phyloP scores from a whole-genome alignment of 2,329 filamentous ascomycete species.

The Hirsutella minnesotensis region DNA sequence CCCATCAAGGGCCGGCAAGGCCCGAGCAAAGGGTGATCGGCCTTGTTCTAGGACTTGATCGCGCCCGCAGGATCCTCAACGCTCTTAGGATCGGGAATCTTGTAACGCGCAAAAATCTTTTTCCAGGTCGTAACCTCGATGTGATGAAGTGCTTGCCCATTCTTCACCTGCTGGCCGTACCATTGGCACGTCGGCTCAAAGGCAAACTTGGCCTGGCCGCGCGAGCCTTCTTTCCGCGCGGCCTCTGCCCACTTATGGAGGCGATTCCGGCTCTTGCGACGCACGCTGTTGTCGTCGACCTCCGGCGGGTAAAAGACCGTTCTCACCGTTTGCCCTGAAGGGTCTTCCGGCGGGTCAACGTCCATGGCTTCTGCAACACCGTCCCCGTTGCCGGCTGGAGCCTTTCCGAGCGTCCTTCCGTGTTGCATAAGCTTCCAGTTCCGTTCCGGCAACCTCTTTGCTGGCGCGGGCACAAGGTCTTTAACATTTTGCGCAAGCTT shows the following conservation, averaged over 20 bases:
- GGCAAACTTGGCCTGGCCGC: constrained; percentile 16
- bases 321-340: constrained; percentile 11
- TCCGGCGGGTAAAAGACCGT: constrained; percentile 37
- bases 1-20: too few relatives aligned
- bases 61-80: not conserved
- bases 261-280: constrained; percentile 28
- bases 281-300: constrained; percentile 7
- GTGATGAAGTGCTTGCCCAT: constrained; percentile 38
- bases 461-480: constrained; percentile 22
- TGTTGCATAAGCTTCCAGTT: constrained; percentile 28
- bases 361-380: constrained; percentile 8
- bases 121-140: constrained; percentile 33
- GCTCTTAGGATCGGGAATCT: constrained; percentile 13
- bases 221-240: not conserved
- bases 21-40: too few relatives aligned
- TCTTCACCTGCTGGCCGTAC: constrained; percentile 34
- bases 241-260: constrained; percentile 27
- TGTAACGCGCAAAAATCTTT: constrained; percentile 21
- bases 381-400: too few relatives aligned
- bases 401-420: too few relatives aligned
- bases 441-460: constrained; percentile 12
- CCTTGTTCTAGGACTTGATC: too few relatives aligned
- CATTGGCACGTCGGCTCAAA: constrained; percentile 38
- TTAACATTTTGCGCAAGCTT: constrained; percentile 19
- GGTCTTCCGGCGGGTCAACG: constrained; percentile 9